Evolutionary conservation across 306 rosid species (phyloP), one percentile per base, ranked within the genome.

Genomic region (Gynostemma pentaphyllum): DNA sequence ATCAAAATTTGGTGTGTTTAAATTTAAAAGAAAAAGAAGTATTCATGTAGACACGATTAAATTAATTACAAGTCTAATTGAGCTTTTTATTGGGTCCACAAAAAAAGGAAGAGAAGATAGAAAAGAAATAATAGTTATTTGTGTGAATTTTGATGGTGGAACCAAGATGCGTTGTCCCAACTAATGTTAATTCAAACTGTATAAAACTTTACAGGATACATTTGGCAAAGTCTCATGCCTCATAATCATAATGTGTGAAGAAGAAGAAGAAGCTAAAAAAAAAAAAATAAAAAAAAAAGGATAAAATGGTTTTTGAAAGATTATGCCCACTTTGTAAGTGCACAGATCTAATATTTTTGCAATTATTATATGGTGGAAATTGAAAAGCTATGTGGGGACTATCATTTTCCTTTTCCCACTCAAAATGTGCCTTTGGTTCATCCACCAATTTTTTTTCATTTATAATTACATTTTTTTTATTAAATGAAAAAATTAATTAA

Each of bases 361-460:
- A 76, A n/a, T 63, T 79, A 80, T 82, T 75, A 73, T 61, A 34
- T 67, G 27, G 77, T 73, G 78, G 76, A 84, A 79, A 76, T 30
- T 30, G 1, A 4, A 16, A 55, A 55, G 27, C 44, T 55, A 5
- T 47, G 76, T 80, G 81, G 83, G 76, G 79, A 62, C 79, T 70
- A 40, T 67, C 80, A 72, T 78, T 72, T 62, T 70, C n/a, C n/a
- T 40, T 73, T 73, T 72, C 61, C 59, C 67, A 75, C 34, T 76
- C 50, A 67, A 72, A 61, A 50, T 52, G 70, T 52, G 21, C 19
- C 72, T 27, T 62, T 59, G 53, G 53, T 21, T 56, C 15, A 56
- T 56, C 37, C 21, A 39, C 36, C 5, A 18, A 32, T 42, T 30
- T 1, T 36, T 24, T 9, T 12, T n/a, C 19, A 5, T 45, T 12